Conservation (phyloP, 495 filamentous ascomycete genomes). For the Penicillium subrubescens region DNA sequence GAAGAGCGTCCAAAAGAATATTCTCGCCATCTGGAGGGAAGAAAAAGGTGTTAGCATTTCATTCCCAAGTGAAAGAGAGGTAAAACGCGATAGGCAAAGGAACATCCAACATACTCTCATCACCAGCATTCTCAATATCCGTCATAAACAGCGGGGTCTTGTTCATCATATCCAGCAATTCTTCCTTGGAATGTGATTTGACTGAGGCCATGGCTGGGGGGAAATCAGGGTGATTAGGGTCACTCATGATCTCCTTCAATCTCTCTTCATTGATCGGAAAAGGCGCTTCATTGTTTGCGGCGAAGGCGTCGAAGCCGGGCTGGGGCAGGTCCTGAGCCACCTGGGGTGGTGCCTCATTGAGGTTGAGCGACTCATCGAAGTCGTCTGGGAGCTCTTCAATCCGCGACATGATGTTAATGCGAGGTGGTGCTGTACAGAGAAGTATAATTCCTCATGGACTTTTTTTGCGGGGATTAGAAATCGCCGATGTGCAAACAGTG, state of each 20-base stretch:
- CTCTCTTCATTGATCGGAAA: conserved; percentile 48
- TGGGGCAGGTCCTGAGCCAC: conserved; percentile 21
- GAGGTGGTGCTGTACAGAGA: conserved; percentile 6
- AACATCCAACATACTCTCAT: conserved; percentile 45
- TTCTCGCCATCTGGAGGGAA: conserved; percentile 60
- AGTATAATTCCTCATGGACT: conserved; percentile 16
- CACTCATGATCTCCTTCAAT: conserved; percentile 36
- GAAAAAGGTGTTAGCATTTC: background rate
- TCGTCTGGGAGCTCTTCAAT: conserved; percentile 57
- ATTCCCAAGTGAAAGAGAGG: background rate
- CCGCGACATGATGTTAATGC: conserved; percentile 33
- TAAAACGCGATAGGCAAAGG: background rate
- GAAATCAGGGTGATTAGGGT: conserved; percentile 42
- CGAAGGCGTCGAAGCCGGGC: conserved; percentile 27
- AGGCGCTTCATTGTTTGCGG: conserved; percentile 38
- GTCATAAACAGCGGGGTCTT: conserved; percentile 95
- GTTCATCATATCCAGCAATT: conserved; percentile 74
- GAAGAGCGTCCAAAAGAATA: conserved; percentile 77
- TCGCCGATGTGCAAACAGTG: conserved; percentile 34
- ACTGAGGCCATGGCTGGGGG: conserved; percentile 63
- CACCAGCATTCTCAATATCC: conserved; percentile 69
- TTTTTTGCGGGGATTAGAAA: conserved; percentile 20
- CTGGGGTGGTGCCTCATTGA: conserved; percentile 30
- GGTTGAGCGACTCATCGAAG: conserved; percentile 49
- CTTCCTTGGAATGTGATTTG: conserved; percentile 64